Evolutionary conservation across 2,329 filamentous ascomycete genomes (phyloP).

Genomic region (Rutstroemia sp.): DNA sequence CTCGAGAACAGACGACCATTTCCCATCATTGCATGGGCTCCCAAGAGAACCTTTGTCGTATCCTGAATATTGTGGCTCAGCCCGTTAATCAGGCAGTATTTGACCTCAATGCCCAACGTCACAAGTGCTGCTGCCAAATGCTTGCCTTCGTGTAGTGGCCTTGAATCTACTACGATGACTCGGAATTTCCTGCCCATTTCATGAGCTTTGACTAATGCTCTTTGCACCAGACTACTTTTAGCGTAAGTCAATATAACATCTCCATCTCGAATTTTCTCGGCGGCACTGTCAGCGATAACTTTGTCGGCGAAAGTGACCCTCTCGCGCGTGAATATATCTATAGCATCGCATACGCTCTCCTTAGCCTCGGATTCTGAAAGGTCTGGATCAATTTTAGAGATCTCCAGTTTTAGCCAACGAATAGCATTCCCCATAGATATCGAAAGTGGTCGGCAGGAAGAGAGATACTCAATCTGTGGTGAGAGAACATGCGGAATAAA

Average conservation of each 20-base stretch:
- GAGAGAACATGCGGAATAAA: slow-evolving; percentile 86
- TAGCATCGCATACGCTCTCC: slow-evolving; percentile 65
- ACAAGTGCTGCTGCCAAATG: slow-evolving; percentile 65
- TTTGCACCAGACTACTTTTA: slow-evolving; percentile 78
- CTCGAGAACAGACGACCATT: slow-evolving; percentile 88
- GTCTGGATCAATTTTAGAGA: slow-evolving; percentile 84
- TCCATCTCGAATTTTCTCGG: slow-evolving; percentile 66
- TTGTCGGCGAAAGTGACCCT: slow-evolving; percentile 81
- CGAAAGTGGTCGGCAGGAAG: slow-evolving; percentile 88
- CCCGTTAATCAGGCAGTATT: slow-evolving; percentile 75
- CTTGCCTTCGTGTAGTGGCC: slow-evolving; percentile 62
- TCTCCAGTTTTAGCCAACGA: slow-evolving; percentile 85
- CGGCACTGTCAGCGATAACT: slow-evolving; percentile 72
- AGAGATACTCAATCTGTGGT: slow-evolving; percentile 91
- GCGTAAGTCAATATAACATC: slow-evolving; percentile 84
- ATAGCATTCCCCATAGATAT: slow-evolving; percentile 98
- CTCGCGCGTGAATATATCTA: slow-evolving; percentile 86
- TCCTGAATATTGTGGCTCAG: slow-evolving; percentile 66
- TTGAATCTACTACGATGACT: slow-evolving; percentile 76
- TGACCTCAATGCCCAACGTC: slow-evolving; percentile 61
- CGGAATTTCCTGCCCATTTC: slow-evolving; percentile 65
- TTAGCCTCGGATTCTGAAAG: slow-evolving; percentile 78
- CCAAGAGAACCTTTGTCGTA: slow-evolving; percentile 61
- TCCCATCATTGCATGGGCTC: slow-evolving; percentile 90
- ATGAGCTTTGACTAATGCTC: slow-evolving; percentile 68